Evolutionary conservation across 495 filamentous ascomycete species (phyloP).

Genomic region (Physcia stellaris): DNA sequence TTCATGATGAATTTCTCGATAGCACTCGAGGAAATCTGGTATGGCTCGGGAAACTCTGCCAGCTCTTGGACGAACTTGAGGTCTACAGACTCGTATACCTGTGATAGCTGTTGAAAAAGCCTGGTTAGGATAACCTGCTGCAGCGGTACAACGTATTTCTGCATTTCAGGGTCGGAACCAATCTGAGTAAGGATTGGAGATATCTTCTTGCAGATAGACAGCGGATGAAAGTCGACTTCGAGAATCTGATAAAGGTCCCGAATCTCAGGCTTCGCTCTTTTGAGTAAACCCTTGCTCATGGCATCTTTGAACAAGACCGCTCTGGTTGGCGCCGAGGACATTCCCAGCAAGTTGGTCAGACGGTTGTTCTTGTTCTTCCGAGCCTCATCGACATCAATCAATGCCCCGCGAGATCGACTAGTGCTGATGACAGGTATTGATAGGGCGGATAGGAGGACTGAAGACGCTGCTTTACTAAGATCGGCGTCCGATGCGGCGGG

Average conservation of each 20-base stretch:
- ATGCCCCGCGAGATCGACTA: slow-evolving; percentile 82
- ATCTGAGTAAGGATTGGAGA: slow-evolving; percentile 91
- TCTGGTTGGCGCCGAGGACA: slow-evolving; percentile 78
- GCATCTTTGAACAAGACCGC: slow-evolving; percentile 89
- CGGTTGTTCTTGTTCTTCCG: slow-evolving; percentile 98
- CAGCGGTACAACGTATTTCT: slow-evolving; percentile 84
- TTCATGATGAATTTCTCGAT: slow-evolving; percentile 99
- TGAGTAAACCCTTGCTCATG: slow-evolving; percentile 82
- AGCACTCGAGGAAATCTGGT: slow-evolving; percentile 78
- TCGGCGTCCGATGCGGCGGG: slow-evolving; percentile 79
- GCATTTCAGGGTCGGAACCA: slow-evolving; percentile 87
- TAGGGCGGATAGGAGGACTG: slow-evolving; percentile 88
- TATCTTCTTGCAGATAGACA: slow-evolving; percentile 98
- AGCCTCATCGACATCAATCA: slow-evolving; percentile 92
- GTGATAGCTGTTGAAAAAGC: slow-evolving; percentile 96
- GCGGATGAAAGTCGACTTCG: slow-evolving; percentile 96
- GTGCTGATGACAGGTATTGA: slow-evolving; percentile 98
- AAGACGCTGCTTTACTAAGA: slow-evolving; percentile 77
- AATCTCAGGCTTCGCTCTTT: slow-evolving; percentile 84
- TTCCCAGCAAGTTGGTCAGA: slow-evolving; percentile 88
- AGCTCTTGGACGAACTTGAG: slow-evolving; percentile 87
- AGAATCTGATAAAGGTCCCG: slow-evolving; percentile 95
- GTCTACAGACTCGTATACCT: slow-evolving; percentile 97
- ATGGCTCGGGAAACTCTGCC: slow-evolving; percentile 91
- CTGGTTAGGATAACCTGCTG: slow-evolving; percentile 98